Base-by-base conservation (phyloP, 2,329 filamentous ascomycete genomes). In the Alternaria rosae region DNA sequence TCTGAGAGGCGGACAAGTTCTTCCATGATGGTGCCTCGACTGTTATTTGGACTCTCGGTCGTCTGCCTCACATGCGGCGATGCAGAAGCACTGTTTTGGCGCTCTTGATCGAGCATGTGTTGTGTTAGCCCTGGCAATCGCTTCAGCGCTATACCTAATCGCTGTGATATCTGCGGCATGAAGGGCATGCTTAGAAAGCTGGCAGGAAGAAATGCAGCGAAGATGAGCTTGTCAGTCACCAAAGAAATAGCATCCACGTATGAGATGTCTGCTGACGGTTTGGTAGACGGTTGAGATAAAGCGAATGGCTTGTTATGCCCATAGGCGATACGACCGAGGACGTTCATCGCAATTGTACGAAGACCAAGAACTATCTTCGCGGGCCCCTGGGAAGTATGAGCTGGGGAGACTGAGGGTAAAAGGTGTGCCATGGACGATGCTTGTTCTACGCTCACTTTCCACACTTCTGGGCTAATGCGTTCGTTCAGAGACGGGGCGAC, bases 401-500 rank as follows among this genome's bases (percentile, higher is more conserved):
- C 4, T 13, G 17, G 35, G 26, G 41, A 25, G 42, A 28, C 25
- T 10, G 32, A 20, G n/a, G 48, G 8, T 11, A 53, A 44, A 4
- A 57, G n/a, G 17, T 61, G 17, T 15, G 35, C 52, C n/a, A 60
- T 32, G 30, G 44, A 52, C 2, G 57, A 51, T 28, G 63, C 43
- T 57, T 66, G 63, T 25, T 52, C 44, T 28, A 30, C 17, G 17
- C 60, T 58, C 21, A 55, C 63, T 42, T 11, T 54, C 63, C 60
- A 66, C 23, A 66, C 60, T 12, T 51, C 51, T 30, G 50, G 30
- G n/a, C 44, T 66, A 42, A 66, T 66, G 32, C 60, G 56, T 45
- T 66, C 63, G n/a, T 58, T 66, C 32, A 66, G 45, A 17, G 54
- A 35, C 1, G 63, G 60, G 8, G 63, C 63, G 44, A 66, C 55